Conservation (phyloP, 768 basidiomycete species). For the Rhodotorula paludigena region DNA sequence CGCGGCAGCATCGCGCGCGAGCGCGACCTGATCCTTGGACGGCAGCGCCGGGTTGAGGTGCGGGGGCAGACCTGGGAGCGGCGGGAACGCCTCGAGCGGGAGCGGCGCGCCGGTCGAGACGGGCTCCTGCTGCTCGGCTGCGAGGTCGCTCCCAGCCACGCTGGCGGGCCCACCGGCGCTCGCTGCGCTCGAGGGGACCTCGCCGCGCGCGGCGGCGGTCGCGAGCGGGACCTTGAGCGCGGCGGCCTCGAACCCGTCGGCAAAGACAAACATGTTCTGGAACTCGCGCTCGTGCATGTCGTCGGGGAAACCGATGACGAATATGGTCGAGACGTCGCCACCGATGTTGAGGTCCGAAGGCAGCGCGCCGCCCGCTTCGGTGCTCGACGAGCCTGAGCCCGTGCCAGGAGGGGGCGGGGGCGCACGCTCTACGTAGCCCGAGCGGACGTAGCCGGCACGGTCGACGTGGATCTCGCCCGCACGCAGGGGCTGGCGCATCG, state of each 20-base stretch:
- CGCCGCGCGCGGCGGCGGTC: too few relatives aligned
- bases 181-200: too few relatives aligned
- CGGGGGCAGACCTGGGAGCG: neutral
- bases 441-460: too few relatives aligned
- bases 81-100: neutral
- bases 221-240: constrained; percentile 80
- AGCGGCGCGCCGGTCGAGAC: too few relatives aligned
- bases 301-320: constrained; percentile 97
- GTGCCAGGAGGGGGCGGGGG: too few relatives aligned
- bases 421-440: too few relatives aligned
- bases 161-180: neutral
- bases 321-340: constrained; percentile 48
- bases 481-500: neutral
- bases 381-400: neutral
- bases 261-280: constrained; percentile 98
- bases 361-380: neutral
- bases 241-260: constrained; percentile 90
- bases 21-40: neutral
- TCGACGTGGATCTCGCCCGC: neutral
- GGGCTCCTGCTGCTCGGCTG: neutral
- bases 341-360: neutral
- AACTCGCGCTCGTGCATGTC: constrained; percentile 99
- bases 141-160: neutral
- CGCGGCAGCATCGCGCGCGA: neutral
- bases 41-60: neutral